Evolutionary conservation across 2,329 filamentous ascomycete species (phyloP).

Genomic region (Sarocladium strictum): DNA sequence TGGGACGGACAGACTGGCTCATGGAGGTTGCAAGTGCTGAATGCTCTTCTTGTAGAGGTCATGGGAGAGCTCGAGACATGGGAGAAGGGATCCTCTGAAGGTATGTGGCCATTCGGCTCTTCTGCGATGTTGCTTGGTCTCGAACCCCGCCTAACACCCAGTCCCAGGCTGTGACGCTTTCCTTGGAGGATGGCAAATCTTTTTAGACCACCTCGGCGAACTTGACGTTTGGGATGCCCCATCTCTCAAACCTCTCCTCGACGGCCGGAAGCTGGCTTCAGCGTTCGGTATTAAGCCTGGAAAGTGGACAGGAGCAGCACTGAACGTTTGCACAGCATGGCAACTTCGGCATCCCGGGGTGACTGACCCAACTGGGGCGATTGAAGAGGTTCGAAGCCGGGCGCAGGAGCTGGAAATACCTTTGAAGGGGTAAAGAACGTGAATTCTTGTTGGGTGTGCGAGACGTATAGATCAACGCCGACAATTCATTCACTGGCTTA

Average conservation of each 20-base stretch:
- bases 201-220: conserved; percentile 48
- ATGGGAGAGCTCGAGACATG: conserved; percentile 32
- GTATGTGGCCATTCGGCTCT: not conserved
- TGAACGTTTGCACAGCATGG: conserved; percentile 80
- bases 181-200: conserved; percentile 44
- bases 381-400: conserved; percentile 52
- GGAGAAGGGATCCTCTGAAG: conserved; percentile 13
- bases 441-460: too few relatives aligned
- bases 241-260: conserved; percentile 57
- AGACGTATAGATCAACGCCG: too few relatives aligned
- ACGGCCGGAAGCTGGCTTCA: conserved; percentile 67
- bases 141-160: too few relatives aligned
- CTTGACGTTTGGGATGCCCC: conserved; percentile 53
- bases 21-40: conserved; percentile 68
- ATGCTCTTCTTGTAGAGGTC: conserved; percentile 60
- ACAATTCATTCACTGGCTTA: too few relatives aligned
- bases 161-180: conserved; percentile 37
- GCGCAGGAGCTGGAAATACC: conserved; percentile 45
- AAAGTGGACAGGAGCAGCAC: conserved; percentile 75
- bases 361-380: conserved; percentile 50
- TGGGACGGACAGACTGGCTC: conserved; percentile 59
- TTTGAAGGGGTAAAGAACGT: not conserved
- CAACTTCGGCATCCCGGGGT: conserved; percentile 73
- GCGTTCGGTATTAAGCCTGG: conserved; percentile 66
- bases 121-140: too few relatives aligned